Evolutionary conservation across 2,329 filamentous ascomycete species (phyloP), one percentile per base, ranked within the genome.

Genomic region (Neonectria coccinea): DNA sequence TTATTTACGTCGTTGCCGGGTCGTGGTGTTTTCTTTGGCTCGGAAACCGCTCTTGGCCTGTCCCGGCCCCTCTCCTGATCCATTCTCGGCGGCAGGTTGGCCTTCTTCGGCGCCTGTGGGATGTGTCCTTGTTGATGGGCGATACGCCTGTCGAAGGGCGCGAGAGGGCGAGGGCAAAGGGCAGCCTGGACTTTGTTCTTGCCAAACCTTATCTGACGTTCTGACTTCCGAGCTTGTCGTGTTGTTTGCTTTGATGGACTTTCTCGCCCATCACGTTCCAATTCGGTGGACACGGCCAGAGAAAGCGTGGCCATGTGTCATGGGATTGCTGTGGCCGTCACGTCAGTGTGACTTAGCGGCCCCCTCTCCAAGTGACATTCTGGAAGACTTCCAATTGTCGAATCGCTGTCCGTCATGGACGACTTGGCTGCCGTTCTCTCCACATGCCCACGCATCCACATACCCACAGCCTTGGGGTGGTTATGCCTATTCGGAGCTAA

Each of bases 351-450:
- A 63, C 54, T 62, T 71, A 74, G 71, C 55, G 68, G 68, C 64
- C 56, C 59, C 59, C 50, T 29, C 48, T 51, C 51, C 31, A 64
- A 58, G 58, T 68, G 65, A 65, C 68, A 68, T 74, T 74, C 72
- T 74, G 72, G 72, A 74, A 74, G 62, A 69, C 62, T 74, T 74
- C 72, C 69, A 74, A 74, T 74, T 74, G 72, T 72, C 72, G 70
- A 74, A 73, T 74, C 64, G 61, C 59, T 41, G 62, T 69, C 60
- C 69, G 62, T 73, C 69, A 67, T 71, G 64, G 65, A 48, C 64
- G 42, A 52, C 50, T 62, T 61, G 60, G 60, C 62, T 60, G 67
- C 51, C 27, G 53, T 62, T 61, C 62, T 61, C 62, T 54, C 57
- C 57, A 57, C 41, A 55, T 25, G 45, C 57, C 47, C 36, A 52